These are phyloP conservation scores for Gnetum montanum DNA, from an alignment of 75 land plant species.

Conservation along the genomic window DNA sequence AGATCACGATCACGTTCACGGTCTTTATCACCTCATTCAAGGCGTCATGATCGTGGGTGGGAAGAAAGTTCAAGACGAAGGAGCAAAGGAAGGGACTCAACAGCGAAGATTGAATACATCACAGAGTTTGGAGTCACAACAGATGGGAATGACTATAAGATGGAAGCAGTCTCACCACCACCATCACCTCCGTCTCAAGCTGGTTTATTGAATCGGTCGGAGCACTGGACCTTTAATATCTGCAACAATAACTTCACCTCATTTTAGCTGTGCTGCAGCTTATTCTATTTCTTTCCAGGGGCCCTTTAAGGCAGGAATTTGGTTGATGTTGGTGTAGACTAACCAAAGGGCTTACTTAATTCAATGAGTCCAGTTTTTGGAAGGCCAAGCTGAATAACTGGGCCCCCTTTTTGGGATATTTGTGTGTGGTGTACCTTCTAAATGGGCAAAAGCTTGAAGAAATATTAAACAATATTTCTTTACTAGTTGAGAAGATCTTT, in stretches of 20 bases:
- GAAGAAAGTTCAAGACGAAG: slow-evolving; percentile 17
- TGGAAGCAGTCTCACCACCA: slow-evolving; percentile 69
- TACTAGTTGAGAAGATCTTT: background rate
- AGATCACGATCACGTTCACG: slow-evolving; percentile 80
- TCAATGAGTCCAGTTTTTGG: slow-evolving; percentile 1
- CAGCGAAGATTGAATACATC: slow-evolving; percentile 84
- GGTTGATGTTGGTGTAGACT: slow-evolving; percentile 31
- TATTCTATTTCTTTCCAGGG: slow-evolving; percentile 24
- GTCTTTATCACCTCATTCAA: slow-evolving; percentile 63
- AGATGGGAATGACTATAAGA: slow-evolving; percentile 36
- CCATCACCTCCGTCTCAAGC: slow-evolving; percentile 70
- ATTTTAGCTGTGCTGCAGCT: slow-evolving; percentile 75
- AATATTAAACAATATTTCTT: background rate
- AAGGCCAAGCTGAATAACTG: slow-evolving; percentile 4
- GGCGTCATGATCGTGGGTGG: slow-evolving; percentile 45
- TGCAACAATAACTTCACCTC: slow-evolving; percentile 73
- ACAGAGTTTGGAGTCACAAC: slow-evolving; percentile 83
- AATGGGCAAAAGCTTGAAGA: slow-evolving; percentile 4
- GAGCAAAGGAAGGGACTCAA: slow-evolving; percentile 33
- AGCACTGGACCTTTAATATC: slow-evolving; percentile 85
- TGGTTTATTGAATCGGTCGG: slow-evolving; percentile 83
- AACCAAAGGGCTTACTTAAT: slow-evolving; percentile 17
- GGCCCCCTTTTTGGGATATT: background rate
- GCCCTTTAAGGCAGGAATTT: slow-evolving; percentile 24
- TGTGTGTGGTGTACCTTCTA: slow-evolving; percentile 3